Evolutionary conservation across 1,284 basidiomycete species (phyloP).

Genomic region (Coniophora puteana): DNA sequence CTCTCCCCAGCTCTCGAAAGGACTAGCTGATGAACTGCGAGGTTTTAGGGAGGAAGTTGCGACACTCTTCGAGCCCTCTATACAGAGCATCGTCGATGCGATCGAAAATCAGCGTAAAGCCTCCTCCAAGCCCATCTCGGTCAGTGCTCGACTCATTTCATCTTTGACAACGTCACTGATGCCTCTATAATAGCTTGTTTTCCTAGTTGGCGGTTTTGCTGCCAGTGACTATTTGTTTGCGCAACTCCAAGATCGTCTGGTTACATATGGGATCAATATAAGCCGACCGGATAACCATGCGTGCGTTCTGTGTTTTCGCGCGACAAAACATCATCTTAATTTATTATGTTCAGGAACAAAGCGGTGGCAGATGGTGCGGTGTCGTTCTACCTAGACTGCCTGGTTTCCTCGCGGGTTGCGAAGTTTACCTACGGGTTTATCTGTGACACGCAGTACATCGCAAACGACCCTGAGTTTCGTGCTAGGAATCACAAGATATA

Average conservation of each 20-base stretch:
- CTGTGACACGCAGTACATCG: constrained; percentile 25
- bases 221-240: constrained; percentile 47
- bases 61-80: constrained; percentile 42
- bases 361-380: constrained; percentile 55
- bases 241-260: constrained; percentile 31
- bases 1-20: neutral
- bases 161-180: neutral
- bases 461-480: constrained; percentile 31
- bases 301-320: constrained; percentile 23
- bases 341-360: constrained; percentile 39
- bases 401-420: constrained; percentile 43
- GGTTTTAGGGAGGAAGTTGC: constrained; percentile 36
- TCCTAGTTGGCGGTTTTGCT: constrained; percentile 45
- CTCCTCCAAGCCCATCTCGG: constrained; percentile 30
- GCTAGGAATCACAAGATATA: constrained; percentile 19
- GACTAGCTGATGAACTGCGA: constrained; percentile 1
- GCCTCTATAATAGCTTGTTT: constrained; percentile 25
- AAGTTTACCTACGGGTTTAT: constrained; percentile 40
- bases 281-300: constrained; percentile 36
- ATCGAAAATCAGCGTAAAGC: constrained; percentile 31
- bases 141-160: constrained; percentile 15
- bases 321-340: neutral
- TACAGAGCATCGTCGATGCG: constrained; percentile 37
- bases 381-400: constrained; percentile 48
- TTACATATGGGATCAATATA: constrained; percentile 23